Conservation (phyloP, 345 rosid species). For the Eucalyptus marginata region DNA sequence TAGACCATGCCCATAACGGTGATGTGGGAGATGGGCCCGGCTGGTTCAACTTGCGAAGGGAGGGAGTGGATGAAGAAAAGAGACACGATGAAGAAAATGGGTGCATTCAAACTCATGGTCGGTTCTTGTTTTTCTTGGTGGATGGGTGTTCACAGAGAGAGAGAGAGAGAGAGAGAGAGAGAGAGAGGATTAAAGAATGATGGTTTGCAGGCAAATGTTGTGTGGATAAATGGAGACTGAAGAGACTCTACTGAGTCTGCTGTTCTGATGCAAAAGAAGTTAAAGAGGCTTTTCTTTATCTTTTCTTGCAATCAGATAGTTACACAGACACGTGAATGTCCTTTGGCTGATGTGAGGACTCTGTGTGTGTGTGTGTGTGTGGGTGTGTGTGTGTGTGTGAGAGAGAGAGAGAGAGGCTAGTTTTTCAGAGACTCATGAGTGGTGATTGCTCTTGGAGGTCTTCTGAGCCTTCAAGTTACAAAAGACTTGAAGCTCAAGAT, state of each 20-base stretch:
- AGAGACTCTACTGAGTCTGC: neutral
- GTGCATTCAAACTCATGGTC: neutral
- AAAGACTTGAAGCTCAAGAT: neutral
- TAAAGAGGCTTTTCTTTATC: constrained; percentile 5
- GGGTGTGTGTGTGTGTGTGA: too few relatives aligned
- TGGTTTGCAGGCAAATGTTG: neutral
- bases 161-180: neutral
- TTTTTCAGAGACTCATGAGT: neutral
- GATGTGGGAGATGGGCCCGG: constrained; percentile 28
- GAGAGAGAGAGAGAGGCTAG: neutral
- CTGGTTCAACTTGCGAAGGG: constrained; percentile 13
- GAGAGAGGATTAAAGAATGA: neutral
- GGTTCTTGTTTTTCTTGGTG: neutral
- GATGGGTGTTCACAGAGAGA: neutral
- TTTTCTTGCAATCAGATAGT: constrained; percentile 9
- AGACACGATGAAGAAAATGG: neutral
- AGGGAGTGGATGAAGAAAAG: constrained; percentile 24
- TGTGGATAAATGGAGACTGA: constrained; percentile 1
- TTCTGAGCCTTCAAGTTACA: neutral
- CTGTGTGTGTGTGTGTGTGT: neutral
- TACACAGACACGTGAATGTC: constrained; percentile 61
- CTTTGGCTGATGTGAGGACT: constrained; percentile 30
- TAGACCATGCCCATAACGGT: constrained; percentile 87
- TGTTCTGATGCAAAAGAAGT: neutral
- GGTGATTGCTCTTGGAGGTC: neutral